Percentiles rank a stretch among this genome's conserved stretches.
Conservation (phyloP, 352 stramenopile species). For the Phytophthora vignae region DNA sequence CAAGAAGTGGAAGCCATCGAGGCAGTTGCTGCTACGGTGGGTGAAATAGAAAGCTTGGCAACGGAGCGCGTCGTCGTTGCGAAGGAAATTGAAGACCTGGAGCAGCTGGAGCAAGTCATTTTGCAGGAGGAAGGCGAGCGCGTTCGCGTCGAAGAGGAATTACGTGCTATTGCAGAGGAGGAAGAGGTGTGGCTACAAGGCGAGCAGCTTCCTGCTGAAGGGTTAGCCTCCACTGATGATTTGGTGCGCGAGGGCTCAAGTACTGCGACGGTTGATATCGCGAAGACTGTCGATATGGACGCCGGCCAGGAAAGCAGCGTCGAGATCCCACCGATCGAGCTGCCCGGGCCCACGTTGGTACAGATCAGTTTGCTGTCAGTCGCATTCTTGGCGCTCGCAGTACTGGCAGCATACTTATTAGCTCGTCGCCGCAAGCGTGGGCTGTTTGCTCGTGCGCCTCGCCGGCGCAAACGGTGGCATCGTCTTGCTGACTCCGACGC, state of each 20-base stretch:
- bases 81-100: slow-evolving; percentile 33
- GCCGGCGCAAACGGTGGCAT: slow-evolving; percentile 45
- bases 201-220: slow-evolving; percentile 4
- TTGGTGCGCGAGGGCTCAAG: background rate
- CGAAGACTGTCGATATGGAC: background rate
- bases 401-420: slow-evolving; percentile 39
- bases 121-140: slow-evolving; percentile 33
- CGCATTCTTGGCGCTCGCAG: slow-evolving; percentile 37
- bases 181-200: slow-evolving; percentile 34
- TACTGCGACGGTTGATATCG: slow-evolving; percentile 4
- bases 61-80: slow-evolving; percentile 6
- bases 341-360: slow-evolving; percentile 6
- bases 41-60: slow-evolving; percentile 17
- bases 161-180: slow-evolving; percentile 39
- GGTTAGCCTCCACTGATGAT: background rate
- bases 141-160: slow-evolving; percentile 37
- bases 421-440: slow-evolving; percentile 29
- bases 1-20: background rate
- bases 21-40: background rate
- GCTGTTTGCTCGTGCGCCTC: slow-evolving; percentile 6
- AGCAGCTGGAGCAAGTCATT: slow-evolving; percentile 26
- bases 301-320: background rate
- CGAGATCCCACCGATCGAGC: background rate
- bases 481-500: slow-evolving; percentile 38
- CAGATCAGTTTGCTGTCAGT: slow-evolving; percentile 31